Conservation (phyloP, 352 stramenopile species). For the Phytophthora sojae region DNA sequence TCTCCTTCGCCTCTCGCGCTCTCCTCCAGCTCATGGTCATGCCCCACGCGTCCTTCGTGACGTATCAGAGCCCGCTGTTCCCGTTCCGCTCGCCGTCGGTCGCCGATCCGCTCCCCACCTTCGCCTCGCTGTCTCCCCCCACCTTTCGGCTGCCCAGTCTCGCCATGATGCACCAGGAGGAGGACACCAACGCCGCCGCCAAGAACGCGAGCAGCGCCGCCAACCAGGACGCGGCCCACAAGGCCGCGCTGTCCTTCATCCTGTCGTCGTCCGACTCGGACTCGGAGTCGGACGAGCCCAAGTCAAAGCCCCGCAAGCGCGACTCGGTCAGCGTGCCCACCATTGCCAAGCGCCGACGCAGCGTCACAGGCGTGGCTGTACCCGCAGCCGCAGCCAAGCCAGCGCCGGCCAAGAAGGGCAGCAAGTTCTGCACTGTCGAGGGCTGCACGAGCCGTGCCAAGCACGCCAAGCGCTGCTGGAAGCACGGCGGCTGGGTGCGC, state of each 20-base stretch:
- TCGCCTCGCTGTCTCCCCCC: conserved; percentile 9
- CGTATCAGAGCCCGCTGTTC: conserved; percentile 26
- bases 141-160: conserved; percentile 26
- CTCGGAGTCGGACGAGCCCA: conserved; percentile 20
- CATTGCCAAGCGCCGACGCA: conserved; percentile 32
- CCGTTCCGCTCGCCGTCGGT: conserved; percentile 18
- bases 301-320: conserved; percentile 20
- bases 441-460: conserved; percentile 58
- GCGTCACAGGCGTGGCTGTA: not conserved
- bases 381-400: conserved; percentile 8
- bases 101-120: conserved; percentile 21
- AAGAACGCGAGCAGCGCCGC: conserved; percentile 18
- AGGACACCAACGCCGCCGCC: no score
- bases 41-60: conserved; percentile 27
- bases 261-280: conserved; percentile 40
- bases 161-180: conserved; percentile 29
- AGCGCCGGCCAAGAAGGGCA: conserved; percentile 45
- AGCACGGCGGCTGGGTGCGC: conserved; percentile 62
- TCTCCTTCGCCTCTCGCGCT: conserved; percentile 8
- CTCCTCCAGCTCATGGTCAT: conserved; percentile 27
- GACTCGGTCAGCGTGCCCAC: conserved; percentile 23
- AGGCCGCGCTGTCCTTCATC: conserved; percentile 45
- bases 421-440: conserved; percentile 65
- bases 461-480: conserved; percentile 66
- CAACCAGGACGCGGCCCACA: conserved; percentile 31